Evolutionary conservation across 768 basidiomycete species (phyloP).

Genomic region (Scleroderma citrinum): DNA sequence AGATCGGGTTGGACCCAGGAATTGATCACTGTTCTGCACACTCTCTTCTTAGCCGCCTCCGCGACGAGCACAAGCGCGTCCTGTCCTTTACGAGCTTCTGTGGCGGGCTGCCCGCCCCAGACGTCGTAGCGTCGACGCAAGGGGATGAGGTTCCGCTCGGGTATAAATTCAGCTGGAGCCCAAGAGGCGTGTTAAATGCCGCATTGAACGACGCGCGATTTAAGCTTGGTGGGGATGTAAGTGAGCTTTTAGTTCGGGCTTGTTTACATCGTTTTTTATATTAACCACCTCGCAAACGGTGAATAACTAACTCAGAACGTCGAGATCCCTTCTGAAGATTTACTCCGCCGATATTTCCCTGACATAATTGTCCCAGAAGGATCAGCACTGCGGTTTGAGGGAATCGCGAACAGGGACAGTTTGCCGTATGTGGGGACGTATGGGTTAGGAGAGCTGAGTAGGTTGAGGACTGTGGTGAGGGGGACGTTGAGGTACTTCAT

Average conservation of each 20-base stretch:
- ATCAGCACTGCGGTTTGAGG: slow-evolving; percentile 57
- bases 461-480: slow-evolving; percentile 62
- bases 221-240: slow-evolving; percentile 51
- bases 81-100: slow-evolving; percentile 85
- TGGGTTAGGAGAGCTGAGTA: slow-evolving; percentile 37
- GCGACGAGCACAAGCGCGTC: slow-evolving; percentile 47
- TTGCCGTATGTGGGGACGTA: slow-evolving; percentile 66
- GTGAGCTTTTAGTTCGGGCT: no score
- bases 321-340: slow-evolving; percentile 43
- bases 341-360: slow-evolving; percentile 57
- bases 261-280: no score
- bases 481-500: slow-evolving; percentile 69
- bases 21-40: slow-evolving; percentile 87
- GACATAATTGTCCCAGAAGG: slow-evolving; percentile 60
- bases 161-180: slow-evolving; percentile 96
- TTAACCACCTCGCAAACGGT: neutral
- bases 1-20: slow-evolving; percentile 87
- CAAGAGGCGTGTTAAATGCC: slow-evolving; percentile 78
- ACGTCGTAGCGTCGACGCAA: slow-evolving; percentile 28
- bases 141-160: slow-evolving; percentile 56
- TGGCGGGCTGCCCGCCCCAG: slow-evolving; percentile 84
- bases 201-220: slow-evolving; percentile 69
- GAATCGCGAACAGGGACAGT: slow-evolving; percentile 82
- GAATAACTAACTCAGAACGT: slow-evolving; percentile 31
- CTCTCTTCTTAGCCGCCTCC: slow-evolving; percentile 52